Evolutionary conservation across 2,329 filamentous ascomycete species (phyloP), one percentile per base, ranked within the genome.

Genomic region (Sclerotiophoma versabilis): DNA sequence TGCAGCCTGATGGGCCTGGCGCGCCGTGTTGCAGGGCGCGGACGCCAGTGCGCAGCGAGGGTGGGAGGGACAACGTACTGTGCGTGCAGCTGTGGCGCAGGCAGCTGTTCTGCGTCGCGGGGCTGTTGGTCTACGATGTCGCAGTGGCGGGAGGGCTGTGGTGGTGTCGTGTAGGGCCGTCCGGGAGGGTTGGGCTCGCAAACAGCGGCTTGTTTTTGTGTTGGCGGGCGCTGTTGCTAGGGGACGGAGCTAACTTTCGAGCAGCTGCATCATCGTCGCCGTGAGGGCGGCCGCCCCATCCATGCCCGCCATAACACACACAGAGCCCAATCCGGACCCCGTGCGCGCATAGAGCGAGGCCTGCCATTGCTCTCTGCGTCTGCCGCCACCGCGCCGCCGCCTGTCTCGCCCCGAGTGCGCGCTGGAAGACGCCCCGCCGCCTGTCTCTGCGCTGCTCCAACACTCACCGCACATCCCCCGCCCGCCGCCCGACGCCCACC

Each of bases 401-500:
- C 44, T 32, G 43, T 48, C 25, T 29, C 30, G 8, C 36, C 9
- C 37, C 29, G 7, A 20, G 37, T 34, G 30, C 19, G 26, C 39
- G n/a, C 39, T 22, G 45, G 39, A 9, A 37, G 17, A 54, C 38
- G 49, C 53, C 53, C 46, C 33, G 27, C 41, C 46, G 27, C 20
- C 29, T 39, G 19, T 33, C 25, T 15, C 51, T 44, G 44, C 44
- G 42, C 51, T 44, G 51, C 53, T 38, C 48, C 15, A 34, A 49
- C 52, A 30, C 64, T 60, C 65, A 67, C 61, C 66, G 61, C 66
- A 62, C 44, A 58, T 62, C 57, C 54, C 63, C n/a, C n/a, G n/a
- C n/a, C n/a, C n/a, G n/a, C n/a, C n/a, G n/a, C n/a, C n/a, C n/a
- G n/a, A n/a, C 62, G 54, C 55, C 42, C 26, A 22, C 57, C 43